Conservation (phyloP, 1,139 yeast species). For the Lodderomyces theae region DNA sequence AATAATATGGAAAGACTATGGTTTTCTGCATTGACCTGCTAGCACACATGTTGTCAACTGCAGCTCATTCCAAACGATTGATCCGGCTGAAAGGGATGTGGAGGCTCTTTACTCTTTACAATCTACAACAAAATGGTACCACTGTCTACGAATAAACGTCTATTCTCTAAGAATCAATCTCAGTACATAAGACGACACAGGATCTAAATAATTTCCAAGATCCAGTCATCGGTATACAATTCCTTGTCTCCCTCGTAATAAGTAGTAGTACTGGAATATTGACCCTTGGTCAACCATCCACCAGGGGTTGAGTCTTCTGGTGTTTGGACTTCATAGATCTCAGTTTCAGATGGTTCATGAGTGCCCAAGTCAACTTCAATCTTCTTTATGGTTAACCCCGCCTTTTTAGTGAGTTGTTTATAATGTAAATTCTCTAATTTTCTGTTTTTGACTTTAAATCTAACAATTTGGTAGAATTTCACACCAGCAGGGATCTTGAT, state of each 20-base stretch:
- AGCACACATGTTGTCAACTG: too few relatives aligned
- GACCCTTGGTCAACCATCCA: slow-evolving; percentile 41
- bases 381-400: slow-evolving; percentile 35
- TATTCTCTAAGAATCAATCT: neutral
- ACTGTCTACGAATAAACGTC: neutral
- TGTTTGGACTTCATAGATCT: slow-evolving; percentile 27
- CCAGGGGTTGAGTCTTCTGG: slow-evolving; percentile 41
- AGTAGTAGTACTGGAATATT: slow-evolving; percentile 32
- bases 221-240: slow-evolving; percentile 32
- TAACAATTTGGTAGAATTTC: slow-evolving; percentile 33
- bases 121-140: too few relatives aligned
- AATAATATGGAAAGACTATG: too few relatives aligned
- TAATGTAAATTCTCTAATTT: slow-evolving; percentile 33
- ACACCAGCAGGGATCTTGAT: slow-evolving; percentile 41
- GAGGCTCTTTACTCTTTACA: too few relatives aligned
- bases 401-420: slow-evolving; percentile 39
- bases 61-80: too few relatives aligned
- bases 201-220: slow-evolving; percentile 13
- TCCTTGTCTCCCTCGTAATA: slow-evolving; percentile 34
- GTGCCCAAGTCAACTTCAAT: slow-evolving; percentile 33
- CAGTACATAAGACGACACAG: neutral
- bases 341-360: slow-evolving; percentile 29
- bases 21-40: too few relatives aligned
- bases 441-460: slow-evolving; percentile 33
- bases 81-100: too few relatives aligned